Evolutionary conservation across 2,329 filamentous ascomycete species (phyloP), one percentile per base, ranked within the genome.

Genomic region (Ascochyta fabae): DNA sequence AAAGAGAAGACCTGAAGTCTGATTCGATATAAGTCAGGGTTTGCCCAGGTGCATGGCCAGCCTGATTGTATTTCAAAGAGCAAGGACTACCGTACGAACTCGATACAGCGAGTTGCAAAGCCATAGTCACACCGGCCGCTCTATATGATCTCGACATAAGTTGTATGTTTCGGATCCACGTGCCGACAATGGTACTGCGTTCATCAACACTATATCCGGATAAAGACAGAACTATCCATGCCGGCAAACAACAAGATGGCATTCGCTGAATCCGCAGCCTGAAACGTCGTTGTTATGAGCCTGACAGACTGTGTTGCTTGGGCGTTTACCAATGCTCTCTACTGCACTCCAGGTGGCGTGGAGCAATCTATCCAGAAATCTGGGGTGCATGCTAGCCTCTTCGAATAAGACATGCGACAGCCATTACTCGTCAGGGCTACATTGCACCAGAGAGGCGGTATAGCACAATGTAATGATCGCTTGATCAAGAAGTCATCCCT

Each of bases 181-280:
- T 43, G 35, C 53, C 53, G 53, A 26, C 13, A 10, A 15, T 24
- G 41, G 10, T 10, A 42, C 29, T 10, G 16, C 41, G 29, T 4
- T 15, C 13, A 38, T 45, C 46, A 33, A 26, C 24, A 51, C 41
- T 51, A 35, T 51, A 47, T 23, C 42, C 53, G 53, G 53, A 39
- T 56, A 56, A 51, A 56, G n/a, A 43, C 47, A 34, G 16, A 10
- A 33, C 16, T 26, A n/a, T 8, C 12, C 6, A 27, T 9, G 36
- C 35, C 41, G n/a, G 31, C 36, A 41, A 34, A 13, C 47, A 19
- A 38, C 41, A 42, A 29, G 10, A 41, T 33, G 42, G 46, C 4
- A 56, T 56, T 56, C 53, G 53, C 47, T 29, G 19, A 46, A 31
- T 22, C 12, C 12, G 22, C 41, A 27, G 22, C 16, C 22, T 41